Conservation (phyloP, 495 filamentous ascomycete genomes). For the Lasiosphaeriaceae sp. region DNA sequence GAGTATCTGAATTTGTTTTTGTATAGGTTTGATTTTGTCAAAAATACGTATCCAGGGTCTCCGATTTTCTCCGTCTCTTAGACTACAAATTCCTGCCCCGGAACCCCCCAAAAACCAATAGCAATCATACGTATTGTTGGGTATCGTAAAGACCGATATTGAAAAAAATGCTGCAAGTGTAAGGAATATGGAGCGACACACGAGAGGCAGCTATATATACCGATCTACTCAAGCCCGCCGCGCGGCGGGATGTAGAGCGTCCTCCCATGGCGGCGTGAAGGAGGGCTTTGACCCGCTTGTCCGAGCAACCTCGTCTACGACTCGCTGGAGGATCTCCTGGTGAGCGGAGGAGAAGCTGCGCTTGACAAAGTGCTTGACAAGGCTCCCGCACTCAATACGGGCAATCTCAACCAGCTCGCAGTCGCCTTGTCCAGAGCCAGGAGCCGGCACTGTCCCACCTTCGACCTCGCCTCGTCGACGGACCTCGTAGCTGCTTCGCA, state of each 20-base stretch:
- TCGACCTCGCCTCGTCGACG: conserved; percentile 20
- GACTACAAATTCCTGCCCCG: no score
- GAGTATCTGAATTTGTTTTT: no score
- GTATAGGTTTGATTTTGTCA: no score
- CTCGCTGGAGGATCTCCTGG: conserved; percentile 20
- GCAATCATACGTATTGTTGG: no score
- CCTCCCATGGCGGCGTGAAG: conserved; percentile 1
- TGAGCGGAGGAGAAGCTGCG: conserved; percentile 23
- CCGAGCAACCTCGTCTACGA: conserved; percentile 17
- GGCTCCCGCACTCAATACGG: conserved; percentile 19
- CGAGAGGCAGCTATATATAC: no score
- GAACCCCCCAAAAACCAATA: no score
- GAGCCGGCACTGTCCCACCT: conserved; percentile 3
- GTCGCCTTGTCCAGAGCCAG: conserved; percentile 19
- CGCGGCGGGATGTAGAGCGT: conserved; percentile 18
- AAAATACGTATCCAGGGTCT: no score
- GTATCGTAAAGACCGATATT: no score
- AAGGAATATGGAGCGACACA: no score
- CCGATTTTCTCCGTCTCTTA: no score
- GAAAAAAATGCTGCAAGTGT: no score
- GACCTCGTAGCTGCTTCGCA: conserved; percentile 34
- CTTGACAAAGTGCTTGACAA: conserved; percentile 32
- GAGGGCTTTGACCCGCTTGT: conserved; percentile 11
- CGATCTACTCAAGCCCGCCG: conserved; percentile 32
- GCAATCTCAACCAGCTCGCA: conserved; percentile 34